Conservation (phyloP, 2,329 filamentous ascomycete genomes). For the Periglandula ipomoeae region DNA sequence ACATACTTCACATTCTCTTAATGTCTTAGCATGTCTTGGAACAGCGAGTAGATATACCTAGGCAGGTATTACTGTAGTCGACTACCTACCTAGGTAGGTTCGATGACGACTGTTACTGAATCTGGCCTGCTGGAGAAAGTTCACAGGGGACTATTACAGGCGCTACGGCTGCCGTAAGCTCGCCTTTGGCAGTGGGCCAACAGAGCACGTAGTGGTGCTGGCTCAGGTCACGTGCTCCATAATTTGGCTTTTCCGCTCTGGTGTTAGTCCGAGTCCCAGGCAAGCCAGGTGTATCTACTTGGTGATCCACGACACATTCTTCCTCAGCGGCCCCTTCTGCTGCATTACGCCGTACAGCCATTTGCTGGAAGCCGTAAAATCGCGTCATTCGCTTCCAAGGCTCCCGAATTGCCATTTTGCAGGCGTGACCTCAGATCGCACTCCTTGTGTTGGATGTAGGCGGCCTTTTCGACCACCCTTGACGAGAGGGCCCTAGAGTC, state of each 20-base stretch:
- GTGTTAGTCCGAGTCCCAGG: conserved; percentile 18
- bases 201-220: neutral
- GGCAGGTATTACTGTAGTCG: too few species aligned
- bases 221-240: conserved; percentile 16
- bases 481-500: conserved; percentile 30
- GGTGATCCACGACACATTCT: conserved; percentile 31
- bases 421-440: conserved; percentile 19
- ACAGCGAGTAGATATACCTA: too few species aligned
- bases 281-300: conserved; percentile 12
- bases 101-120: neutral
- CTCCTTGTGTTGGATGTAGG: conserved; percentile 22
- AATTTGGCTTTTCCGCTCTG: conserved; percentile 20
- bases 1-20: too few species aligned
- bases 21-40: too few species aligned
- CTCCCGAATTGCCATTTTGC: conserved; percentile 9
- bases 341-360: conserved; percentile 19
- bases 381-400: conserved; percentile 7
- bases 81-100: too few species aligned
- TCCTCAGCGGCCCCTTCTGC: conserved; percentile 22
- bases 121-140: neutral
- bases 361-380: conserved; percentile 14
- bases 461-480: conserved; percentile 22
- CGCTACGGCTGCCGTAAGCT: neutral
- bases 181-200: neutral
- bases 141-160: neutral